Base-by-base conservation (phyloP, 306 rosid genomes). In the Arachis stenosperma region DNA sequence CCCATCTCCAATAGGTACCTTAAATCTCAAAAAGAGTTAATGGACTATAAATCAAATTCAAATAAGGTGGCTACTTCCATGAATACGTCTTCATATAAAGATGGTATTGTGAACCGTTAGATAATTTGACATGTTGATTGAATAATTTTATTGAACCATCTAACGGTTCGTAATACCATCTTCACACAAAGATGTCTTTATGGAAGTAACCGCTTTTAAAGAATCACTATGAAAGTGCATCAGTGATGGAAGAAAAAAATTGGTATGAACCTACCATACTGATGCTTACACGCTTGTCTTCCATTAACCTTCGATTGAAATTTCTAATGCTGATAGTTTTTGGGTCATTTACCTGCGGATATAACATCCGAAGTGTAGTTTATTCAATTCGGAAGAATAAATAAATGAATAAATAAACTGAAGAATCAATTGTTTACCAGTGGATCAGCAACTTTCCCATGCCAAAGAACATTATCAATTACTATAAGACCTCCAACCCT, bases 1-100 rank as follows among this genome's bases (percentile, higher is more conserved):
- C 66, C 98, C 98, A 81, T 93, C 98, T 78, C 98, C 98, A 22
- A 93, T 91, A 10, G 98, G 91, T 55, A 93, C 97, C 98, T 93
- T 93, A 75, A 77, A 30, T 55, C 41, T 36, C 80, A 74, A 60
- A 75, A 71, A 74, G 60, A 52, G 74, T 12, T 43, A 69, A n/a
- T 40, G 37, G 2, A 69, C 69, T 59, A 78, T 39, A 55, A 53
- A 80, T 40, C 61, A 47, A 66, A 53, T 6, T 22, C 10, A 73
- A 14, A 59, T 8, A 52, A 22, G 27, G 27, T 22, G 27, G 27
- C 27, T 22, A 22, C 27, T 22, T 22, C 27, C 27, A 22, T 22
- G 27, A 22, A 22, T 1, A 22, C 27, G 27, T 22, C 27, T 22
- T 22, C 27, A 22, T 22, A 22, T 22, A 22, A 22, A 22, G 27